Conservation (phyloP, 2,329 filamentous ascomycete genomes). For the Leptodontidium sp. region DNA sequence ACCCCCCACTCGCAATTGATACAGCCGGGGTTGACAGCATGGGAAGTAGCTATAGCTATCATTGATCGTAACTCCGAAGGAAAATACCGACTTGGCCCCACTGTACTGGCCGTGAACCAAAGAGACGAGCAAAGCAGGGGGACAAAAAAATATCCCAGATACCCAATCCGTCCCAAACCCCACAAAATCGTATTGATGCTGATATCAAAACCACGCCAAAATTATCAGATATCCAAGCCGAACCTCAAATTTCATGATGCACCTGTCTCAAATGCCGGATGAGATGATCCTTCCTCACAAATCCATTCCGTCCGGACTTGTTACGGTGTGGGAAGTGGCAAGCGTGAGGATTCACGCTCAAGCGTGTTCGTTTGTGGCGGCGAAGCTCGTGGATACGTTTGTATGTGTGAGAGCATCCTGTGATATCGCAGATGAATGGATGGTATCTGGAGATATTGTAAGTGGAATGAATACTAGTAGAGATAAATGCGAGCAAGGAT, state of each 20-base stretch:
- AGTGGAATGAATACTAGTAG: too few relatives aligned
- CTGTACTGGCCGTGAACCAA: too few relatives aligned
- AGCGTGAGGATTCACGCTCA: slow-evolving; percentile 17
- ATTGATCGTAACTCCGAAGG: too few relatives aligned
- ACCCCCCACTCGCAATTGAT: too few relatives aligned
- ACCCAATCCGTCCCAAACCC: too few relatives aligned
- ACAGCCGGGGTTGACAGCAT: too few relatives aligned
- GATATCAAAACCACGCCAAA: background rate
- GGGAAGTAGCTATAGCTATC: too few relatives aligned
- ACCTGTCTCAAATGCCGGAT: slow-evolving; percentile 26
- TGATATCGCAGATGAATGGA: slow-evolving; percentile 1
- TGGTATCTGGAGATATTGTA: background rate
- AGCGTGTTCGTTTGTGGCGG: slow-evolving; percentile 24
- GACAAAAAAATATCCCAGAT: too few relatives aligned
- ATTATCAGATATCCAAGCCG: background rate
- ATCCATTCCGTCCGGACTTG: slow-evolving; percentile 22
- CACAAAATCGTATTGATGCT: too few relatives aligned
- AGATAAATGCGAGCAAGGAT: too few relatives aligned
- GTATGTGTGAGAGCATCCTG: slow-evolving; percentile 19
- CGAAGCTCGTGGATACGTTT: slow-evolving; percentile 23
- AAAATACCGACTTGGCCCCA: too few relatives aligned
- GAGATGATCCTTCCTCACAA: slow-evolving; percentile 30
- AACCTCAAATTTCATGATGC: background rate
- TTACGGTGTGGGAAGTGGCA: slow-evolving; percentile 23
- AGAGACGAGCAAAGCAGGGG: too few relatives aligned